Percentiles rank a stretch among this genome's conserved stretches.
Conservation (phyloP, 257 asterid genomes). For the Haberlea rhodopensis region DNA sequence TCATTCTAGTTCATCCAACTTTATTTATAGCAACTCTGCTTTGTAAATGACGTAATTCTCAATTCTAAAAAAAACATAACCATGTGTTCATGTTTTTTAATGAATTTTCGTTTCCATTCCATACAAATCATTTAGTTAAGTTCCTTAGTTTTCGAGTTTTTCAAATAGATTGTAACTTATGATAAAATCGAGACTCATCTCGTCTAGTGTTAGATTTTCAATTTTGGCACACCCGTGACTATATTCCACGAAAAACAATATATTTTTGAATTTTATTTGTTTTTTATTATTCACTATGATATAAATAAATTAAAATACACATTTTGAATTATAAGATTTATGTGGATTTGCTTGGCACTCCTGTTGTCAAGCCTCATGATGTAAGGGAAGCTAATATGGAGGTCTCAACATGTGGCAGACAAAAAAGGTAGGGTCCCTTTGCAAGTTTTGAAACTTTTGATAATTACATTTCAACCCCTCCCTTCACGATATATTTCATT, state of each 20-base stretch:
- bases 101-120: too few relatives aligned
- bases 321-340: not conserved
- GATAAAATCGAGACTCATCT: too few relatives aligned
- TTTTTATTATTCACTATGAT: not conserved
- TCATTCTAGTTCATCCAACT: too few relatives aligned
- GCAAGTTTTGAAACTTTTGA: conserved; percentile 23
- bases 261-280: too few relatives aligned
- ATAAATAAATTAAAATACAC: not conserved
- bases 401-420: conserved; percentile 46
- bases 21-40: too few relatives aligned
- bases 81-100: too few relatives aligned
- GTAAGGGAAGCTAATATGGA: conserved; percentile 21
- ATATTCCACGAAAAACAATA: too few relatives aligned
- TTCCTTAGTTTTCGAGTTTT: too few relatives aligned
- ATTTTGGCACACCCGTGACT: conserved; percentile 5
- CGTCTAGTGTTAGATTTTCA: conserved; percentile 21
- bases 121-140: too few relatives aligned
- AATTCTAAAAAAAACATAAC: too few relatives aligned
- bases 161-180: too few relatives aligned
- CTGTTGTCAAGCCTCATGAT: conserved; percentile 28
- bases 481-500: conserved; percentile 31
- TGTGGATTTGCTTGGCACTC: conserved; percentile 21
- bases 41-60: too few relatives aligned
- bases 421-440: conserved; percentile 30
- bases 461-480: conserved; percentile 23